Evolutionary conservation across 169 alveolate species (phyloP).

Genomic region (Eimeria sp.): DNA sequence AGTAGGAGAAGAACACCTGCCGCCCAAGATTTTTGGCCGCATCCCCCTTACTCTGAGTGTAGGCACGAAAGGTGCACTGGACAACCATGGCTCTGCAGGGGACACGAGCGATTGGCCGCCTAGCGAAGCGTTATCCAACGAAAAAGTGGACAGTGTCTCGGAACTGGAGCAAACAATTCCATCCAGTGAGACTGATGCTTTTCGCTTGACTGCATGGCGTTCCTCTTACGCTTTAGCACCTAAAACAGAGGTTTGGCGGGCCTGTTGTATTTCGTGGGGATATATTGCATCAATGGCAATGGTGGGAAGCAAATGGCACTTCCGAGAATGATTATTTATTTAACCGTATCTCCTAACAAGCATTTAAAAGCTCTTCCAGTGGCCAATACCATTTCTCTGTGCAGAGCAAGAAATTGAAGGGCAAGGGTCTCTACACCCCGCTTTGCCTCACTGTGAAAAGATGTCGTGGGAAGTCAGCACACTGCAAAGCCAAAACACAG

Average conservation of each 20-base stretch:
- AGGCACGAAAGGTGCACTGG: constrained; percentile 12
- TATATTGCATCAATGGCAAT: background rate
- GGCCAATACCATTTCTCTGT: background rate
- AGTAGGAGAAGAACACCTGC: constrained; percentile 66
- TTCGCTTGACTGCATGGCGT: background rate
- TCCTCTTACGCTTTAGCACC: background rate
- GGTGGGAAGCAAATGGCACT: background rate
- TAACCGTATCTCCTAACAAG: background rate
- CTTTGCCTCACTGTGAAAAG: background rate
- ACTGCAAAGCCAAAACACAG: background rate
- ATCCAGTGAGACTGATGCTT: background rate
- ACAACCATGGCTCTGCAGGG: constrained; percentile 8
- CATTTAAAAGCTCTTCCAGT: background rate
- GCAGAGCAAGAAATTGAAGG: constrained; percentile 3
- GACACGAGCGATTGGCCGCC: constrained; percentile 71
- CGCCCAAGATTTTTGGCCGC: constrained; percentile 72
- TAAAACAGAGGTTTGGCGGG: background rate
- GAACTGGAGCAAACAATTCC: background rate
- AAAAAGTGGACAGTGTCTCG: constrained; percentile 4
- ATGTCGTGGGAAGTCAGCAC: constrained; percentile 55
- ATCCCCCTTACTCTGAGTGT: constrained; percentile 48
- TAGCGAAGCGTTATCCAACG: constrained; percentile 18
- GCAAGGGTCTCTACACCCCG: background rate
- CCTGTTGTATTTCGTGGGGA: background rate
- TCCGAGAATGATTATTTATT: background rate